A percentile compares a stretch with the other conserved stretches of the same genome.
Conservation (phyloP, 306 rosid genomes). For the Fagus crenata region DNA sequence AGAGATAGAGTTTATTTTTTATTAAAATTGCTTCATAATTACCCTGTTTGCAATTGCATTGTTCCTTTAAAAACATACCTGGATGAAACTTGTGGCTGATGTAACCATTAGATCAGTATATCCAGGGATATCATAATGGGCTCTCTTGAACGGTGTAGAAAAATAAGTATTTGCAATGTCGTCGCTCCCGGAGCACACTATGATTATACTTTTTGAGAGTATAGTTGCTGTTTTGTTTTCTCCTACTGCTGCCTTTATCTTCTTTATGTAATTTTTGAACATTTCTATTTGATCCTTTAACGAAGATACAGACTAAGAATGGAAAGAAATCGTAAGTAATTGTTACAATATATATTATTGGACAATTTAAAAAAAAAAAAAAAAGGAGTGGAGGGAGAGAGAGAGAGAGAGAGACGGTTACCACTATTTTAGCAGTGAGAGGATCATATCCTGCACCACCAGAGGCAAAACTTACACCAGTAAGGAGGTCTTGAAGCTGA, state of each 20-base stretch:
- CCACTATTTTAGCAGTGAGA: slow-evolving; percentile 52
- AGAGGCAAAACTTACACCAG: slow-evolving; percentile 74
- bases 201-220: slow-evolving; percentile 53
- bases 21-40: neutral
- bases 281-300: slow-evolving; percentile 50
- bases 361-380: no score
- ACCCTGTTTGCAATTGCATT: neutral
- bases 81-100: slow-evolving; percentile 47
- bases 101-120: slow-evolving; percentile 58
- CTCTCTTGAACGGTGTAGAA: slow-evolving; percentile 36
- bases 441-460: slow-evolving; percentile 77
- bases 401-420: slow-evolving; percentile 12
- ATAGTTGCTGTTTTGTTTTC: slow-evolving; percentile 31
- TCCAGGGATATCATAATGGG: slow-evolving; percentile 42
- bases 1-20: neutral
- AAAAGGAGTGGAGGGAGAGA: neutral
- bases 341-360: neutral
- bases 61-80: slow-evolving; percentile 32
- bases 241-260: slow-evolving; percentile 47
- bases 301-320: slow-evolving; percentile 52
- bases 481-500: slow-evolving; percentile 54
- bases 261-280: slow-evolving; percentile 55
- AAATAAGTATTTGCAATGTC: slow-evolving; percentile 66
- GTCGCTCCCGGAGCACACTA: slow-evolving; percentile 53
- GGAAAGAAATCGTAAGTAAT: neutral